Evolutionary conservation across 805 yeast species (phyloP).

Genomic region (Cephaloascus fragrans): DNA sequence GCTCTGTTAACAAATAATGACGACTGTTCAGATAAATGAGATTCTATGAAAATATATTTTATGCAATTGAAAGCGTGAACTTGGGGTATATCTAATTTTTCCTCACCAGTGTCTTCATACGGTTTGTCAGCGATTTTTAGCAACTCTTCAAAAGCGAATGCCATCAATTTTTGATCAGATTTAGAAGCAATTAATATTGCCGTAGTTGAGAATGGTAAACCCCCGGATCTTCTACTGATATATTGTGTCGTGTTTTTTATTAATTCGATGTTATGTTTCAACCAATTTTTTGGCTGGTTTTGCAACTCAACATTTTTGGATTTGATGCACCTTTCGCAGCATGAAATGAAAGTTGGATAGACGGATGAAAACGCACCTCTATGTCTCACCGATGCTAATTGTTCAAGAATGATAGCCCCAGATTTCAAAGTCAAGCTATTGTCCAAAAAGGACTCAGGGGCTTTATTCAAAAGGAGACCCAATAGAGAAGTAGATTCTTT

Average conservation of each 20-base stretch:
- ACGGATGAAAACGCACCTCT: slow-evolving; percentile 90
- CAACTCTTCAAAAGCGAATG: slow-evolving; percentile 40
- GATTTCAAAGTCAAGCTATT: slow-evolving; percentile 16
- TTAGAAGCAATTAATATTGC: slow-evolving; percentile 54
- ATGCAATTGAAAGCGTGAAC: slow-evolving; percentile 91
- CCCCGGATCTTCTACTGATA: slow-evolving; percentile 87
- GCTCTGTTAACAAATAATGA: slow-evolving; percentile 45
- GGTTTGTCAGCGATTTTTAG: slow-evolving; percentile 45
- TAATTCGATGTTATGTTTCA: slow-evolving; percentile 40
- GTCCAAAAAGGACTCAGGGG: slow-evolving; percentile 13
- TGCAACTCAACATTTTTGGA: slow-evolving; percentile 17
- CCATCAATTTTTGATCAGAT: slow-evolving; percentile 28
- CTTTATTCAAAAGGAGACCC: slow-evolving; percentile 27
- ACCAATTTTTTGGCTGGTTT: slow-evolving; percentile 44
- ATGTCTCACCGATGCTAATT: slow-evolving; percentile 69
- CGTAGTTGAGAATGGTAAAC: slow-evolving; percentile 72
- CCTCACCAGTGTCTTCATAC: slow-evolving; percentile 33
- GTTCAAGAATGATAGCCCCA: slow-evolving; percentile 53
- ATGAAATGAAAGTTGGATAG: slow-evolving; percentile 65
- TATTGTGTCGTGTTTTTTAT: slow-evolving; percentile 51
- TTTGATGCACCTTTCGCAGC: slow-evolving; percentile 47
- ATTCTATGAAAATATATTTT: slow-evolving; percentile 62
- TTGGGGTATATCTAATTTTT: slow-evolving; percentile 71
- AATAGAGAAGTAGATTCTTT: slow-evolving; percentile 63
- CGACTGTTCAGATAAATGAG: slow-evolving; percentile 47